These are phyloP conservation scores for Globomyces pollinis-pini DNA, from an alignment of 192 early-diverging fungal genomes.

Conservation along the genomic window DNA sequence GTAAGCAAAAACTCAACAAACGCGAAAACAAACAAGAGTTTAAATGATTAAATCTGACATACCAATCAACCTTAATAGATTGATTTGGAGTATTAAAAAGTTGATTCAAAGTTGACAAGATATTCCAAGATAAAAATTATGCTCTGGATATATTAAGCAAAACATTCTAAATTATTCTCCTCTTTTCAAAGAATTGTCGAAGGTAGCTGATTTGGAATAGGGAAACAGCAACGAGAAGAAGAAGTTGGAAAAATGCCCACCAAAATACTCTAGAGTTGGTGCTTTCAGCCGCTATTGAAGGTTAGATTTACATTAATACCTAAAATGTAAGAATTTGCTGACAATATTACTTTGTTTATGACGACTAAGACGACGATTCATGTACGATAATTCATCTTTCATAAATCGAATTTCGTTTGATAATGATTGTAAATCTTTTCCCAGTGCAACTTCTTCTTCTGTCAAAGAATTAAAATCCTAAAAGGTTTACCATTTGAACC, in stretches of 20 bases:
- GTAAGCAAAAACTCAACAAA: no score
- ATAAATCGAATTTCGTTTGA: conserved; percentile 30
- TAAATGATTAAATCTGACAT: no score
- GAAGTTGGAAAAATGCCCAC: conserved; percentile 65
- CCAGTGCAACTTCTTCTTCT: neutral
- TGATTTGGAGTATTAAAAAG: no score
- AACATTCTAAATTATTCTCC: conserved; percentile 7
- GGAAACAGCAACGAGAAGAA: conserved; percentile 55
- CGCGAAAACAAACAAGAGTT: no score
- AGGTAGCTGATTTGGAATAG: conserved; percentile 70
- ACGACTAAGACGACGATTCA: conserved; percentile 49
- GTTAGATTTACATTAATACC: no score
- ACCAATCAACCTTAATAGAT: no score
- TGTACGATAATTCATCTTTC: conserved; percentile 66
- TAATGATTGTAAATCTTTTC: conserved; percentile 7
- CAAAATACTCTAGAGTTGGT: conserved; percentile 72
- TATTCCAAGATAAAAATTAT: no score
- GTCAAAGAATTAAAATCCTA: no score
- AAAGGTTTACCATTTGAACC: no score
- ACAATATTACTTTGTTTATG: conserved; percentile 69
- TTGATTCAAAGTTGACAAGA: no score
- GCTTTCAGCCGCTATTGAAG: conserved; percentile 59
- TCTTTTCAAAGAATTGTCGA: conserved; percentile 5
- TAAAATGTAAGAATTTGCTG: no score
- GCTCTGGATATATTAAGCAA: no score